phyloP scores from a whole-genome alignment of 768 basidiomycete species.

The Termitomyces sp. region DNA sequence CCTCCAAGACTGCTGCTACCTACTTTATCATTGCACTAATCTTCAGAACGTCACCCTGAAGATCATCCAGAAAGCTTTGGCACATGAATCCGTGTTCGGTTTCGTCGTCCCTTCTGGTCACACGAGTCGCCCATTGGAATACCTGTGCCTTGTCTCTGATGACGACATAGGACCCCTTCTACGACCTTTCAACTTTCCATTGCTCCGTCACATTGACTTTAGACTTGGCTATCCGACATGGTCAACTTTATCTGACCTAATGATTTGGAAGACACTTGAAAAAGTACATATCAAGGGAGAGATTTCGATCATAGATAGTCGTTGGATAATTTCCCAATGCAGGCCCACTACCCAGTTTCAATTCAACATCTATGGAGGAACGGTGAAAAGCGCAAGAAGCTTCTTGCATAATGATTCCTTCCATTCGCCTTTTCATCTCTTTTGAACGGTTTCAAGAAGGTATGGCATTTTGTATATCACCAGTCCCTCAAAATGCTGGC shows the following conservation, averaged over 20 bases:
- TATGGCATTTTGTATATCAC: too few relatives aligned
- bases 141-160: not conserved
- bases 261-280: not conserved
- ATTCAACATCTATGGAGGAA: not conserved
- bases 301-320: not conserved
- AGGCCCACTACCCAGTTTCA: not conserved
- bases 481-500: too few relatives aligned
- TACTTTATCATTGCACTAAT: not conserved
- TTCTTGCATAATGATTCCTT: not conserved
- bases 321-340: not conserved
- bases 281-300: not conserved
- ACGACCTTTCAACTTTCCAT: not conserved
- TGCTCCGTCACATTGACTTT: not conserved
- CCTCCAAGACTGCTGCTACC: not conserved
- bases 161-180: not conserved
- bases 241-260: not conserved
- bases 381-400: not conserved
- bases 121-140: not conserved
- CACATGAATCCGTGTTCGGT: not conserved
- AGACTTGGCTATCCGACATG: not conserved
- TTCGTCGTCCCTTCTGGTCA: not conserved
- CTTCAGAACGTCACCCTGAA: not conserved
- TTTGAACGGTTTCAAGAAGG: too few relatives aligned
- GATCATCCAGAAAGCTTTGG: not conserved
- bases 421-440: not conserved